Base-by-base conservation (phyloP, 2,329 filamentous ascomycete species). In the Dissoconium aciculare region DNA sequence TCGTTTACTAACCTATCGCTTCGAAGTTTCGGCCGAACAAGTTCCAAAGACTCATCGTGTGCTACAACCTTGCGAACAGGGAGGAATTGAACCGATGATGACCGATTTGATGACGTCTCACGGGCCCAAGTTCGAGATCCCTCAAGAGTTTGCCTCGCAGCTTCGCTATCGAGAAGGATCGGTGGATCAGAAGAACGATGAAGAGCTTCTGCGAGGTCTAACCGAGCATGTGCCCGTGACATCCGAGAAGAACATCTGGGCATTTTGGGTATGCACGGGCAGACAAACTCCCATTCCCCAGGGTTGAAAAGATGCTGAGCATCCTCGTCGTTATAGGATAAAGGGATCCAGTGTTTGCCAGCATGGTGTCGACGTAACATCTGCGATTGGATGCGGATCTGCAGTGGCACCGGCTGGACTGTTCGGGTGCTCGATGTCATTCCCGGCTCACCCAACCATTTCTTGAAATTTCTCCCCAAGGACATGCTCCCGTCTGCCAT, bases 171-270 rank as follows among this genome's bases (percentile, higher is more conserved):
- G n/a, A n/a, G n/a, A n/a, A n/a, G n/a, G n/a, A n/a, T n/a, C n/a
- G 4, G 13, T 24, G 13, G 19, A 31, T 26, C 29, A 5, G 25
- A 17, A 33, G 35, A 37, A 19, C 28, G 14, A 11, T 15, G 16
- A 29, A 8, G 31, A 28, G 17, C 28, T 33, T n/a, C 17, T 33
- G 4, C 5, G 5, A 4, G 8, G 5, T 10, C 27, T 33, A 5
- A 5, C 21, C 5, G 11, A 17, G 13, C 27, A 29, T 17, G 14
- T 15, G 6, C 50, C 53, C 2, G 39, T 57, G 11, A 50, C 44
- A 3, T 55, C 55, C 1, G 56, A 59, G 36, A 57, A 56, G 36
- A 59, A 58, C 28, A 44, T 58, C 16, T 59, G 57, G 56, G 49
- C 52, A 2, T 59, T 52, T 35, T 59, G 56, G 56, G n/a, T n/a